phyloP scores from a whole-genome alignment of 495 filamentous ascomycete genomes.

The Aspergillus heteromorphus region DNA sequence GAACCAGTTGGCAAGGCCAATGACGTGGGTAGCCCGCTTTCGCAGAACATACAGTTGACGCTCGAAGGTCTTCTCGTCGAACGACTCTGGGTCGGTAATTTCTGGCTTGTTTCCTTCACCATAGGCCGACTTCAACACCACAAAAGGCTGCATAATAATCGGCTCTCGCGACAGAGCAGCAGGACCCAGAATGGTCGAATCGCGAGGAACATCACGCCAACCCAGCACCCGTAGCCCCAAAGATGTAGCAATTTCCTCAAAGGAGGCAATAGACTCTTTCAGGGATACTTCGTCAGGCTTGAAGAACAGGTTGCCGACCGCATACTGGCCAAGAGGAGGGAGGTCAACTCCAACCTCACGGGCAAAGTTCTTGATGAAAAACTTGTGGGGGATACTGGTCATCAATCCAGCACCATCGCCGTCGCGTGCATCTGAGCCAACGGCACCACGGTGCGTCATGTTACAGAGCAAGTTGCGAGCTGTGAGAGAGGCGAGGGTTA shows the following conservation, averaged over 20 bases:
- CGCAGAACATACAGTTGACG: slow-evolving; percentile 89
- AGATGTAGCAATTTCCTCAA: slow-evolving; percentile 86
- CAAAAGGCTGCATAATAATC: slow-evolving; percentile 90
- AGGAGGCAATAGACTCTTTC: slow-evolving; percentile 77
- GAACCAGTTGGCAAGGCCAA: slow-evolving; percentile 98
- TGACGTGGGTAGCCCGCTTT: slow-evolving; percentile 90
- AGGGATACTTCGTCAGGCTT: slow-evolving; percentile 88
- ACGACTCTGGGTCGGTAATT: slow-evolving; percentile 68
- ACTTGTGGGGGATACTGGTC: slow-evolving; percentile 98
- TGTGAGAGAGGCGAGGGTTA: slow-evolving; percentile 28
- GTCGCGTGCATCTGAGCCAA: slow-evolving; percentile 95
- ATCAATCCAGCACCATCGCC: slow-evolving; percentile 98
- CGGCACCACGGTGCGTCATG: slow-evolving; percentile 99
- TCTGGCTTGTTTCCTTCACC: slow-evolving; percentile 80
- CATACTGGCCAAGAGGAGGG: slow-evolving; percentile 88
- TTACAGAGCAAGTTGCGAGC: slow-evolving; percentile 95
- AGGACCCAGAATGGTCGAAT: slow-evolving; percentile 88
- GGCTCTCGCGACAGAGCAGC: slow-evolving; percentile 93
- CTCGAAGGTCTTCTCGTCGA: slow-evolving; percentile 85
- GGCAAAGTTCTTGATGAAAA: slow-evolving; percentile 98
- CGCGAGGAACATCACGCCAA: slow-evolving; percentile 92
- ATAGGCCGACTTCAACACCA: slow-evolving; percentile 82
- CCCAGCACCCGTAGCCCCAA: slow-evolving; percentile 87
- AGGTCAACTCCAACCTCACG: slow-evolving; percentile 80
- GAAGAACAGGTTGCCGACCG: slow-evolving; percentile 97